A percentile compares a stretch with the other conserved stretches of the same genome.
phyloP scores from a whole-genome alignment of 75 land plant species.

The Ceratopteris richardii region DNA sequence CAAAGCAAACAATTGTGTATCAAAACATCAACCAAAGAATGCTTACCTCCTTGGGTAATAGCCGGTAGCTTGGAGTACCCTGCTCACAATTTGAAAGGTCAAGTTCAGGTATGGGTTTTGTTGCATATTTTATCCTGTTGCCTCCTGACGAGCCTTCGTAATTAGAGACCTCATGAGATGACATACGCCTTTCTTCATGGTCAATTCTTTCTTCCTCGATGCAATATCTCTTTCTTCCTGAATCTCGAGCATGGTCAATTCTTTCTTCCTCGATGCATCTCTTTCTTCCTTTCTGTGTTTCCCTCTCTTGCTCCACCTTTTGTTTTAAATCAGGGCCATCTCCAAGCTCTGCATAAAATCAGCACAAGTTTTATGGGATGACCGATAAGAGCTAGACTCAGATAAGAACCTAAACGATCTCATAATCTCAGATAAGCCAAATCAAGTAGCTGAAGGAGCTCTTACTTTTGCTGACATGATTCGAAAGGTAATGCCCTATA shows the following conservation, averaged over 20 bases:
- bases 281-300: constrained; percentile 11
- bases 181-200: constrained; percentile 28
- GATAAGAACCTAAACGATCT: too few species aligned
- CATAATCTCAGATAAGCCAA: too few species aligned
- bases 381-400: too few species aligned
- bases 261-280: constrained; percentile 43
- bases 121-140: constrained; percentile 58
- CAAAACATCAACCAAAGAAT: too few species aligned
- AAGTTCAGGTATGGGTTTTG: constrained; percentile 84
- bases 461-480: too few species aligned
- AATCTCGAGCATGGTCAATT: constrained; percentile 43
- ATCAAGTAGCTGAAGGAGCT: too few species aligned
- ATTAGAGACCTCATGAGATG: too few species aligned
- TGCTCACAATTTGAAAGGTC: constrained; percentile 82
- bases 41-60: constrained; percentile 78
- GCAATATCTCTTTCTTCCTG: constrained; percentile 48
- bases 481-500: too few species aligned
- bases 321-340: constrained; percentile 44
- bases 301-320: constrained; percentile 42
- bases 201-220: too few species aligned
- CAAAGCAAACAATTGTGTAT: too few species aligned
- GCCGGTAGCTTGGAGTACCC: constrained; percentile 92
- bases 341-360: constrained; percentile 27
- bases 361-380: too few species aligned
- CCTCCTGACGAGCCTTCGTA: too few species aligned